A percentile compares a stretch with the other conserved stretches of the same genome.
Evolutionary conservation across 2,329 filamentous ascomycete species (phyloP).

Genomic region (Tolypocladium ophioglossoides): DNA sequence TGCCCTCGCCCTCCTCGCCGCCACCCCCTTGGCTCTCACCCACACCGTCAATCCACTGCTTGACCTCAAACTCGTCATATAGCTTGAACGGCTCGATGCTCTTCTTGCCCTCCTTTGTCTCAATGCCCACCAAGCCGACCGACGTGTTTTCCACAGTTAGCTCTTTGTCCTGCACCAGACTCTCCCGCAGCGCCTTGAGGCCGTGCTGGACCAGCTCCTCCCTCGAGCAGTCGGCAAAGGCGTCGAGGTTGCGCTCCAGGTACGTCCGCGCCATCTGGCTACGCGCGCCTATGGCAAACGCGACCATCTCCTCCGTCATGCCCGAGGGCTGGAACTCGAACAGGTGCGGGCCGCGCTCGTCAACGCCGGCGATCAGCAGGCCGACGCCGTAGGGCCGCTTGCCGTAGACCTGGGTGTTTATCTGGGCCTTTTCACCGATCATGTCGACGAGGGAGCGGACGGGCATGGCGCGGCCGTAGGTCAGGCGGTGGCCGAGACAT

Average conservation of each 20-base stretch:
- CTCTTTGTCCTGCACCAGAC: constrained; percentile 92
- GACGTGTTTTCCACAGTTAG: constrained; percentile 95
- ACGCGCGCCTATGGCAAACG: constrained; percentile 89
- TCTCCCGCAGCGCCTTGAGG: constrained; percentile 86
- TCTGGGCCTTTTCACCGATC: constrained; percentile 93
- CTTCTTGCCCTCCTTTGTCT: constrained; percentile 36
- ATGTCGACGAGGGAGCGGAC: constrained; percentile 80
- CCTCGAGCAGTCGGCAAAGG: constrained; percentile 63
- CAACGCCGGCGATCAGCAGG: constrained; percentile 82
- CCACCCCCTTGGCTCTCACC: constrained; percentile 38
- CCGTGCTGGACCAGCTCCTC: constrained; percentile 90
- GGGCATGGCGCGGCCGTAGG: constrained; percentile 88
- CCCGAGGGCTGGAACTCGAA: constrained; percentile 98
- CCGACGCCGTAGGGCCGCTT: constrained; percentile 94
- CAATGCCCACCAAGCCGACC: constrained; percentile 68
- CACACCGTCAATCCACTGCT: constrained; percentile 72
- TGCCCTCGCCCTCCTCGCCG: constrained; percentile 23
- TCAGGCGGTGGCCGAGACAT: constrained; percentile 88
- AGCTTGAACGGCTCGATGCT: constrained; percentile 74
- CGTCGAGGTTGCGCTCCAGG: constrained; percentile 81
- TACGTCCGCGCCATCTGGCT: constrained; percentile 98
- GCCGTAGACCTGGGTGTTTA: constrained; percentile 96
- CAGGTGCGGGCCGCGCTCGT: constrained; percentile 87
- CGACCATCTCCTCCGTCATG: constrained; percentile 94
- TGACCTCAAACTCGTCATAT: constrained; percentile 80